Conservation (phyloP, 2,329 filamentous ascomycete species). For the Colletotrichum cereale region DNA sequence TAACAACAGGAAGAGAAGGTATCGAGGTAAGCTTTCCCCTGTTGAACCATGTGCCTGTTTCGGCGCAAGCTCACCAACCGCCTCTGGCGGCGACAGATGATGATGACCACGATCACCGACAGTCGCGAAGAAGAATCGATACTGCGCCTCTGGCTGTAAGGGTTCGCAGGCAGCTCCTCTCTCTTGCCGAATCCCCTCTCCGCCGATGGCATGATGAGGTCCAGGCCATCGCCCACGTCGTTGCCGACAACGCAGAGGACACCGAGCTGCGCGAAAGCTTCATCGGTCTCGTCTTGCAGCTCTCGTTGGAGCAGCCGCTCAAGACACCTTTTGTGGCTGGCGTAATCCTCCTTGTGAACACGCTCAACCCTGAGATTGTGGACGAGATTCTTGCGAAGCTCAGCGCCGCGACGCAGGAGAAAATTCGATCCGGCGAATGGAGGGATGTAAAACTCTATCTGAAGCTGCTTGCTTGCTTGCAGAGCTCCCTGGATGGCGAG, state of each 20-base stretch:
- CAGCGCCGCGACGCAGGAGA: slow-evolving; percentile 72
- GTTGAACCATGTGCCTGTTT: slow-evolving; percentile 9
- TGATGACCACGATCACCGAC: slow-evolving; percentile 80
- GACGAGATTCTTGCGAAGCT: slow-evolving; percentile 76
- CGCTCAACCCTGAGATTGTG: slow-evolving; percentile 80
- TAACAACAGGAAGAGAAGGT: slow-evolving; percentile 81
- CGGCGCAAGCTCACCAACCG: slow-evolving; percentile 16
- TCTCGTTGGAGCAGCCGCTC: slow-evolving; percentile 91
- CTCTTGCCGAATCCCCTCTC: slow-evolving; percentile 85
- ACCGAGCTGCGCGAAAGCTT: slow-evolving; percentile 81
- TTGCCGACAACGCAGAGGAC: slow-evolving; percentile 89
- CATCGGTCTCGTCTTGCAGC: slow-evolving; percentile 78
- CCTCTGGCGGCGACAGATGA: slow-evolving; percentile 67
- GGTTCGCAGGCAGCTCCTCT: slow-evolving; percentile 82
- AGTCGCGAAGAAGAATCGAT: slow-evolving; percentile 76
- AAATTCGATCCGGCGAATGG: slow-evolving; percentile 83
- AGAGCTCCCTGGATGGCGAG: slow-evolving; percentile 83
- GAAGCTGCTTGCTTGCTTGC: slow-evolving; percentile 89
- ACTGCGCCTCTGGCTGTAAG: slow-evolving; percentile 76
- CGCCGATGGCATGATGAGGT: slow-evolving; percentile 85
- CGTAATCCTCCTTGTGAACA: slow-evolving; percentile 83
- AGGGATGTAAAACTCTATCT: slow-evolving; percentile 90
- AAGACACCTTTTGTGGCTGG: slow-evolving; percentile 97
- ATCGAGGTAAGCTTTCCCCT: slow-evolving; percentile 72
- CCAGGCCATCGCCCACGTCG: slow-evolving; percentile 77